Base-by-base conservation (phyloP, 768 basidiomycete species). In the Rhodotorula kratochvilovae region DNA sequence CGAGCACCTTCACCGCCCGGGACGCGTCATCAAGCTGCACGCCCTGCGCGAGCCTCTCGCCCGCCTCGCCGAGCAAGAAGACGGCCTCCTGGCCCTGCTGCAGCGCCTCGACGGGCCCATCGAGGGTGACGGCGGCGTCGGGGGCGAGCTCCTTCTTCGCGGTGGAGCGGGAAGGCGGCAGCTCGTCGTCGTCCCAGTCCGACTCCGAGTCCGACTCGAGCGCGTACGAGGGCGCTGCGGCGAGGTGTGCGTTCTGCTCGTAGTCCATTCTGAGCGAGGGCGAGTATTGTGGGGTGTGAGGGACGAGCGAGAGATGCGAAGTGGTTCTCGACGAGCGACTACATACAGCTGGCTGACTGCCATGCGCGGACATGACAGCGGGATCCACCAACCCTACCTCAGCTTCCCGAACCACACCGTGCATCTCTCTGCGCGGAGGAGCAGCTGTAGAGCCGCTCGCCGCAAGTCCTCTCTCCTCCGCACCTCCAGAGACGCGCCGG, bases 61-160 rank as follows among this genome's bases (percentile, higher is more conserved):
- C 73, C 27, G 73, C 73, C 39, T 70, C 73, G 10, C 69, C 73
- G 1, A 63, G 45, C 8, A 74, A 48, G 42, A 56, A 74, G 3
- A 74, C 60, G 0, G 65, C 73, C 39, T 58, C 23, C 5, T 48
- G 33, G 3, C 66, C 73, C 25, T 64, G 46, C 42, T 13, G 5
- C 19, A 70, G 31, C 50, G 27, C 31, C 2, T 43, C 39, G 0
- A 5, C 16, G 16, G 23, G 3, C 0, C 70, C 61, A 1, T 12
- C 25, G 36, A 74, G 45, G 45, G 64, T 46, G 12, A 70, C 63
- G 4, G 2, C 19, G 27, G 73, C 54, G 55, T 70, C 66, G 15
- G 57, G 66, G 31, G 61, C 11, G 16, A 70, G 66, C 11, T 15
- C 15, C 51, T 61, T 64, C 23, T 1, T 7, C 27, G n/a, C 10